A percentile compares a stretch with the other conserved stretches of the same genome.
These are phyloP conservation scores for Ustilago tritici DNA, from an alignment of 1,284 basidiomycete genomes.

Conservation along the genomic window DNA sequence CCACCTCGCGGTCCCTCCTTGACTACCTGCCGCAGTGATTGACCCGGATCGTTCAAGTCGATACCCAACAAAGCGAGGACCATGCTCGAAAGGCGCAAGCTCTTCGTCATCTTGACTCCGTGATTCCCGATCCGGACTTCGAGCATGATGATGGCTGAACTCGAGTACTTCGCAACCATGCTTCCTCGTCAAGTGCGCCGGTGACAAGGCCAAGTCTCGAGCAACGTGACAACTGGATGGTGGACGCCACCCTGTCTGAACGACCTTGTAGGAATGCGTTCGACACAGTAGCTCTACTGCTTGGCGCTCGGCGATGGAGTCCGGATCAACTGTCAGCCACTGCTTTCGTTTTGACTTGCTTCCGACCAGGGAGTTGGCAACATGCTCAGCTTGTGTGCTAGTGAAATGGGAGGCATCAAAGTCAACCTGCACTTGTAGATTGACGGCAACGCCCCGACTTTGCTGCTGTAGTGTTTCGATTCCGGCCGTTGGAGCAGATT, in stretches of 20 bases:
- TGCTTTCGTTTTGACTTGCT: neutral
- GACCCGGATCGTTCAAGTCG: neutral
- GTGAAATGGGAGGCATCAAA: constrained; percentile 13
- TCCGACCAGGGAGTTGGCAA: constrained; percentile 10
- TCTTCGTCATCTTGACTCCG: neutral
- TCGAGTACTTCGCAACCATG: neutral
- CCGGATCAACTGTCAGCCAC: constrained; percentile 22
- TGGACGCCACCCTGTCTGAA: constrained; percentile 2
- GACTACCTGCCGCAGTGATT: neutral
- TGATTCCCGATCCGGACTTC: fast-evolving
- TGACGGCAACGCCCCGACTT: neutral
- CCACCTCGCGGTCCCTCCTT: neutral
- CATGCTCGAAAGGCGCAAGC: constrained; percentile 21
- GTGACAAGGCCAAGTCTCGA: constrained; percentile 19
- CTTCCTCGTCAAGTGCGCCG: constrained; percentile 3
- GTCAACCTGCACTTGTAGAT: constrained; percentile 17
- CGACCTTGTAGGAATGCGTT: neutral
- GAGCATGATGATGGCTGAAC: constrained; percentile 12
- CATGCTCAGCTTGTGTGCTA: constrained; percentile 9
- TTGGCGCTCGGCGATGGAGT: neutral
- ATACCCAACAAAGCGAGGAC: constrained; percentile 22
- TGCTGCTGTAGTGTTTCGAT: neutral
- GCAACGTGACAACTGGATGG: constrained; percentile 9
- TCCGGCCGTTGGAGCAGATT: neutral
- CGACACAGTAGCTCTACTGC: no score